Evolutionary conservation across 2,329 filamentous ascomycete species (phyloP), one percentile per base, ranked within the genome.

Genomic region (Blastomyces gilchristii): DNA sequence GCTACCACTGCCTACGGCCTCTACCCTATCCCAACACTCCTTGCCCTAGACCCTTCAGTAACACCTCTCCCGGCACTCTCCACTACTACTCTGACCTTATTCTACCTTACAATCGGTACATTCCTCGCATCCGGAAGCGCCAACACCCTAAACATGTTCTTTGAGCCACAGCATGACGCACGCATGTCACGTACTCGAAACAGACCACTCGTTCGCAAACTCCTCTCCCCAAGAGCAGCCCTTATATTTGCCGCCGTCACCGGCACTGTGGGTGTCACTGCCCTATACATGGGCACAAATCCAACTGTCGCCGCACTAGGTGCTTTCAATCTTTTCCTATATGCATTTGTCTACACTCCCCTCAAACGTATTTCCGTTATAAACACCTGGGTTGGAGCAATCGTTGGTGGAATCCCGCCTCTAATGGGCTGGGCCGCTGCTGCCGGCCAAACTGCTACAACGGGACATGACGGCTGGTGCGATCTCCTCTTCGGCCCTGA

Each of bases 401-500:
- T 99, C 0, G 90, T 99, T 0, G 94, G 94, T 65, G 92, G 88
- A 0, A 96, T 99, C 63, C 93, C 94, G 0, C 94, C 94, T 0
- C 78, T 99, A 41, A 99, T 99, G 94, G 94, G 94, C 67, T 99
- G 94, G 94, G 90, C 91, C 18, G 94, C 94, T 0, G 94, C 94
- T 0, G 92, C 91, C 0, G 92, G 91, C 60, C 91, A 97, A 75
- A 88, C 87, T 54, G 91, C 91, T 9, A 89, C 87, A 2, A 77
- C 76, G 1, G 84, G 83, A 28, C 85, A 87, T 67, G 88, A 88
- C 39, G 87, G 85, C 12, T 94, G 89, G 87, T 81, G 83, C 58
- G 90, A 94, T 71, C 82, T 96, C 49, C 79, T 96, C 0, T 84
- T 95, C 63, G 87, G 89, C 70, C 73, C 87, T 73, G 71, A 85